A percentile compares a stretch with the other conserved stretches of the same genome.
phyloP scores from a whole-genome alignment of 2,329 filamentous ascomycete species.

The Phyllosticta citriasiana region DNA sequence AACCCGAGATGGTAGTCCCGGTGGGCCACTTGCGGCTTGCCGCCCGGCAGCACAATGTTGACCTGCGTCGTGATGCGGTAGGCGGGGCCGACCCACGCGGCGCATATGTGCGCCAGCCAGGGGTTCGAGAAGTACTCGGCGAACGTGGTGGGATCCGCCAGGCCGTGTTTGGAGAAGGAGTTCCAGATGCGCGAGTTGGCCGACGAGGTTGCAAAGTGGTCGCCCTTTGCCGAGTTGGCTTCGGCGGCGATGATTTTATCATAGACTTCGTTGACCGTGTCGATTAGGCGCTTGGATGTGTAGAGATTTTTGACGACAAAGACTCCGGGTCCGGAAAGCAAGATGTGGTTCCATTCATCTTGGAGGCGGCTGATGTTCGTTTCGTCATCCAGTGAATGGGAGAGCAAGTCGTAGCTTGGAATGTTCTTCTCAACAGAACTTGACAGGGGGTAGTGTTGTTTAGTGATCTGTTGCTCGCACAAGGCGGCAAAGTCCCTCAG shows the following conservation, averaged over 20 bases:
- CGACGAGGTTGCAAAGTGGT: slow-evolving; percentile 50
- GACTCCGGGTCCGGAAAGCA: slow-evolving; percentile 49
- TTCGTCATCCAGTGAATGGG: slow-evolving; percentile 25
- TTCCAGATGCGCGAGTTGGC: slow-evolving; percentile 57
- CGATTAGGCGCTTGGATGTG: slow-evolving; percentile 32
- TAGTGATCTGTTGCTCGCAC: slow-evolving; percentile 31
- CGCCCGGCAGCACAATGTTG: slow-evolving; percentile 52
- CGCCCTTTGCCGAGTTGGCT: slow-evolving; percentile 35
- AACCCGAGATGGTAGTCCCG: slow-evolving; percentile 58
- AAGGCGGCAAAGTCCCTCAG: slow-evolving; percentile 36
- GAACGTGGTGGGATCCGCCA: slow-evolving; percentile 44
- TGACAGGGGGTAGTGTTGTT: slow-evolving; percentile 40
- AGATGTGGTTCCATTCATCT: slow-evolving; percentile 51
- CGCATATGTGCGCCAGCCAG: slow-evolving; percentile 43
- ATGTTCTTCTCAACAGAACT: slow-evolving; percentile 39
- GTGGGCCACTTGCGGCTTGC: slow-evolving; percentile 47
- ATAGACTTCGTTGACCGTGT: slow-evolving; percentile 40
- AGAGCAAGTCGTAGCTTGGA: slow-evolving; percentile 44
- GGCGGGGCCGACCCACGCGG: slow-evolving; percentile 49
- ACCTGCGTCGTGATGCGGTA: slow-evolving; percentile 54
- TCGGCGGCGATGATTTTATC: slow-evolving; percentile 40
- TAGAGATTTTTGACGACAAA: slow-evolving; percentile 48
- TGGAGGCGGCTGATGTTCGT: slow-evolving; percentile 35
- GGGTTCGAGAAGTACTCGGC: slow-evolving; percentile 51
- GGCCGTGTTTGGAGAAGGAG: slow-evolving; percentile 52